Base-by-base conservation (phyloP, 1,139 yeast species). In the Yamadazyma oceani region DNA sequence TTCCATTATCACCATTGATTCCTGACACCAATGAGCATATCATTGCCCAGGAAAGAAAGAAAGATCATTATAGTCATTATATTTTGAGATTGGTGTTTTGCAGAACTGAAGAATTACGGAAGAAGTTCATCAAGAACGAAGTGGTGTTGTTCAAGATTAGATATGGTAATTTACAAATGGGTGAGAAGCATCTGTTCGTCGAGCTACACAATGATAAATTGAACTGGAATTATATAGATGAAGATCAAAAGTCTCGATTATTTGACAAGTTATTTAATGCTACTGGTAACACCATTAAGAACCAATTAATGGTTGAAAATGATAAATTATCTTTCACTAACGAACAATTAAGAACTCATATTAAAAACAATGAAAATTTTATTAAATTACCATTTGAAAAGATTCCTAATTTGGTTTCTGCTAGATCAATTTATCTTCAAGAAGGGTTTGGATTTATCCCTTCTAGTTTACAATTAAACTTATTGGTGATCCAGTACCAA, bases 31-130 rank as follows among this genome's bases (percentile, higher is more conserved):
- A 64, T 42, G 62, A 65, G 38, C 63, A 58, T 30, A 58, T 59
- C 22, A 43, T 58, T n/a, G 51, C 60, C 3, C 57, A 59, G 23
- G 95, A 88, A 56, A 75, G 95, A 46, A 76, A 77, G 48, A 92
- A 90, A 57, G 99, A 92, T 60, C 92, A 88, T 55, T 89, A 87
- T 57, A 85, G 96, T 12, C 99, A 92, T 62, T 92, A 69, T 55
- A 90, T 90, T 31, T 66, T 92, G 46, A 70, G 97, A 41, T 69
- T 92, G 36, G 96, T 95, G 37, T 92, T 92, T 56, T 87, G 97
- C 55, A 78, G 96, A 44, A 78, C 85, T n/a, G 87, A 86, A 39
- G 97, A 92, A 43, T 72, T 90, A 36, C 73, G 97, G 39, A 78
- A 73, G 33, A 80, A 92, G 53, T 90, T 92, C 53, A 68, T 86